Conservation (phyloP, 495 filamentous ascomycete genomes). For the Neurospora sp. region DNA sequence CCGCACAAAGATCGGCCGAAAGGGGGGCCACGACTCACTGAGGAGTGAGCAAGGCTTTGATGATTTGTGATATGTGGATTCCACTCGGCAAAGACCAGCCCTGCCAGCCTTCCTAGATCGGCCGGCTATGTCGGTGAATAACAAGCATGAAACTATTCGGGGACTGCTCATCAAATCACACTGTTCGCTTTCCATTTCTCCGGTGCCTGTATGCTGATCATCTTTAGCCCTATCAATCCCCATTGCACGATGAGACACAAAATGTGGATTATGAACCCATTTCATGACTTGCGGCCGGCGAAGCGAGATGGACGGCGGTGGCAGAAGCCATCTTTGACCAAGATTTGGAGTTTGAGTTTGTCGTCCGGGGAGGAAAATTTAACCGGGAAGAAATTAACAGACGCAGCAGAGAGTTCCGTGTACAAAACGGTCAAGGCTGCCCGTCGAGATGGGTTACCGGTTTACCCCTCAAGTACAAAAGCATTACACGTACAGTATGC, state of each 20-base stretch:
- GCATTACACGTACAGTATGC: not conserved
- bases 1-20: not conserved
- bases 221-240: not conserved
- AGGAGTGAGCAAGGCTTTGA: not conserved
- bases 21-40: not conserved
- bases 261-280: not conserved
- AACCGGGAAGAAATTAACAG: not conserved
- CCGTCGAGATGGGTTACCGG: not conserved
- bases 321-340: not conserved
- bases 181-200: not conserved
- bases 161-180: not conserved
- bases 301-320: not conserved
- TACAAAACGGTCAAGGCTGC: not conserved
- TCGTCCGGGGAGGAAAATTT: not conserved
- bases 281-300: not conserved
- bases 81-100: not conserved
- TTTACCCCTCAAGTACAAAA: not conserved
- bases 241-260: not conserved
- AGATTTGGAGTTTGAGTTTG: not conserved
- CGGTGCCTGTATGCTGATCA: not conserved
- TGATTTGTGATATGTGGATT: not conserved
- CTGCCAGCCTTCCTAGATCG: not conserved
- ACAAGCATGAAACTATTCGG: not conserved
- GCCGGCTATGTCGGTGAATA: not conserved
- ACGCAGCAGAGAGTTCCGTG: not conserved